Evolutionary conservation across 371 early-diverging fungal genomes (phyloP).

Genomic region (Mucor ambiguus): DNA sequence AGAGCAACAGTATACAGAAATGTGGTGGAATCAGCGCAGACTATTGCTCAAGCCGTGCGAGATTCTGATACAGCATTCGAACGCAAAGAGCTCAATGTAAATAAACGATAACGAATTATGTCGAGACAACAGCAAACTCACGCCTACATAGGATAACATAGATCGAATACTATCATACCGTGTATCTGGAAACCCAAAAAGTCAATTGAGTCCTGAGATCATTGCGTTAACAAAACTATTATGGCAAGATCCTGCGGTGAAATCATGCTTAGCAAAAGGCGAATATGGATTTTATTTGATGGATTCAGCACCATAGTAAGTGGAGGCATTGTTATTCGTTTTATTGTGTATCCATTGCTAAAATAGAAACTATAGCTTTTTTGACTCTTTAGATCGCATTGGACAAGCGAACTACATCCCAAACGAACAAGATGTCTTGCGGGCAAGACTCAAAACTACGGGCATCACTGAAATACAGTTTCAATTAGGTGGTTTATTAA

Average conservation of each 20-base stretch:
- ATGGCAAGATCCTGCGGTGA: slow-evolving; percentile 71
- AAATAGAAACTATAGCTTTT: slow-evolving; percentile 47
- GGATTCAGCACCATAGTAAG: slow-evolving; percentile 74
- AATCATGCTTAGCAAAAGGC: slow-evolving; percentile 56
- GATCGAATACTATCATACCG: slow-evolving; percentile 21
- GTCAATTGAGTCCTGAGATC: slow-evolving; percentile 47
- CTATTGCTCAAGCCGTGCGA: slow-evolving; percentile 62
- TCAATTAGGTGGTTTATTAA: slow-evolving; percentile 62
- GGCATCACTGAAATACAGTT: slow-evolving; percentile 83
- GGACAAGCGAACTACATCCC: slow-evolving; percentile 66
- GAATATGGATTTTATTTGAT: slow-evolving; percentile 74
- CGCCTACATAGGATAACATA: slow-evolving; percentile 10
- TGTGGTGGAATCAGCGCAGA: slow-evolving; percentile 73
- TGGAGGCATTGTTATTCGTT: background rate
- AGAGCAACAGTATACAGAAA: slow-evolving; percentile 80
- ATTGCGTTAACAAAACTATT: slow-evolving; percentile 66
- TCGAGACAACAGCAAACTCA: background rate
- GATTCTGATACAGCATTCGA: slow-evolving; percentile 18
- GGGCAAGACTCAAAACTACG: slow-evolving; percentile 85
- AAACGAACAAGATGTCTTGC: slow-evolving; percentile 72
- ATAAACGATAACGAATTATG: background rate
- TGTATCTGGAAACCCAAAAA: slow-evolving; percentile 34
- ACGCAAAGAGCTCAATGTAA: slow-evolving; percentile 17
- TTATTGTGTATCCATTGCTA: background rate
- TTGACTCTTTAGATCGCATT: slow-evolving; percentile 57